Evolutionary conservation across 306 rosid genomes (phyloP), one percentile per base, ranked within the genome.

Genomic region (Benincasa hispida): DNA sequence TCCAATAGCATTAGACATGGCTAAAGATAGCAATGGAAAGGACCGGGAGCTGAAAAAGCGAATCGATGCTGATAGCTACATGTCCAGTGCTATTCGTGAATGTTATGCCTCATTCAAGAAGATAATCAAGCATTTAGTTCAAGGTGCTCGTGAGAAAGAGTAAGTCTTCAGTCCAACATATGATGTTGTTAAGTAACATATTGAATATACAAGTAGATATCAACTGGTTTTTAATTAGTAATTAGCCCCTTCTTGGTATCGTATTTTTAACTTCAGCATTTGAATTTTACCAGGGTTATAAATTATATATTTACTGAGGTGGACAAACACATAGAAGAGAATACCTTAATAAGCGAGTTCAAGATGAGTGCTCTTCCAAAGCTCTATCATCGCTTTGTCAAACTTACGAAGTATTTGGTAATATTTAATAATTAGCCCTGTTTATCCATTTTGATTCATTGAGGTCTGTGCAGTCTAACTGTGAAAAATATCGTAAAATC

Each of bases 21-120:
- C 98, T 70, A 94, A 90, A 87, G 98, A 91, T 85, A 94, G 98
- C 91, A 91, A 91, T 79, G 98, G 97, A 50, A 94, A 94, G 89
- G 98, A 94, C 74, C 76, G 84, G 76, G 98, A 94, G 83, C 86
- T 94, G 63, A 89, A 84, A 81, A 94, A 94, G 87, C 88, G 97
- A 83, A 91, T 94, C 39, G 82, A 73, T 24, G 63, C 79, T 22
- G 97, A 94, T 75, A 55, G 78, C 75, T 94, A 94, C 79, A 94
- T 94, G 98, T 88, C 88, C 69, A 90, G 97, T 79, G 98, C 98
- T 81, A 91, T 94, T 78, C 85, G 88, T 75, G 98, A 94, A 84
- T 90, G 97, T 84, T 94, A 91, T 86, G 96, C 98, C 51, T 91
- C 96, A 69, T 87, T 94, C 79, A 90, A 78, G 87, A 91, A 87